Evolutionary conservation across 805 yeast genomes (phyloP).

Genomic region (Kregervanrija delftensis): DNA sequence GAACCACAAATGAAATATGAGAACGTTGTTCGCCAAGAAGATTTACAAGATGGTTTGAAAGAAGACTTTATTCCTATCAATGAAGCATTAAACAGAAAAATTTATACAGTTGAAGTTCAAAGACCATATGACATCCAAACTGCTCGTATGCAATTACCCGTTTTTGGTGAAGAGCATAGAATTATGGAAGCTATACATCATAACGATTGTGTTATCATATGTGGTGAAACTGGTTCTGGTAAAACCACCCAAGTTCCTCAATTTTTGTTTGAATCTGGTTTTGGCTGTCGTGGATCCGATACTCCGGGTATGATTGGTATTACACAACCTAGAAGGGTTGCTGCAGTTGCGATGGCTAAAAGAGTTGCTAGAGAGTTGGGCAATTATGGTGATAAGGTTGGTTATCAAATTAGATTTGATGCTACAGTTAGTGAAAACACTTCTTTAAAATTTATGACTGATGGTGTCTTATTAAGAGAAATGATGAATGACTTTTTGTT

Average conservation of each 20-base stretch:
- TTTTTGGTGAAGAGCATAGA: constrained; percentile 80
- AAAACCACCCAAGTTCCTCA: constrained; percentile 98
- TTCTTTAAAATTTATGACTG: constrained; percentile 83
- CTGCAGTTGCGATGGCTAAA: constrained; percentile 85
- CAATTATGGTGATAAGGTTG: constrained; percentile 60
- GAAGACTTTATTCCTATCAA: constrained; percentile 55
- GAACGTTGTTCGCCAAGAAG: constrained; percentile 60
- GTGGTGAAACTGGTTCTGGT: constrained; percentile 99
- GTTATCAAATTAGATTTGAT: constrained; percentile 80
- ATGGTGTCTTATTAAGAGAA: constrained; percentile 89
- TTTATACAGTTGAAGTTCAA: constrained; percentile 60
- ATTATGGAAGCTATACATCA: constrained; percentile 95
- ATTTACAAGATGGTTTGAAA: constrained; percentile 60
- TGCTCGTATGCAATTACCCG: constrained; percentile 72
- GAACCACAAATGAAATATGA: constrained; percentile 46
- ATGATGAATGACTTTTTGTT: constrained; percentile 83
- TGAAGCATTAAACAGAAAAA: constrained; percentile 45
- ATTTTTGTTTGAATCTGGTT: constrained; percentile 88
- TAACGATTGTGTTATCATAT: constrained; percentile 81
- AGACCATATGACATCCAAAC: constrained; percentile 63
- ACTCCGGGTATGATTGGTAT: constrained; percentile 93
- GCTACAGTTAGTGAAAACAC: constrained; percentile 58
- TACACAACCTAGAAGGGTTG: constrained; percentile 93
- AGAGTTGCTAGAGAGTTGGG: constrained; percentile 77
- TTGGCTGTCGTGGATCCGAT: constrained; percentile 52